Base-by-base conservation (phyloP, 2,329 filamentous ascomycete species). In the Apiospora hydei region DNA sequence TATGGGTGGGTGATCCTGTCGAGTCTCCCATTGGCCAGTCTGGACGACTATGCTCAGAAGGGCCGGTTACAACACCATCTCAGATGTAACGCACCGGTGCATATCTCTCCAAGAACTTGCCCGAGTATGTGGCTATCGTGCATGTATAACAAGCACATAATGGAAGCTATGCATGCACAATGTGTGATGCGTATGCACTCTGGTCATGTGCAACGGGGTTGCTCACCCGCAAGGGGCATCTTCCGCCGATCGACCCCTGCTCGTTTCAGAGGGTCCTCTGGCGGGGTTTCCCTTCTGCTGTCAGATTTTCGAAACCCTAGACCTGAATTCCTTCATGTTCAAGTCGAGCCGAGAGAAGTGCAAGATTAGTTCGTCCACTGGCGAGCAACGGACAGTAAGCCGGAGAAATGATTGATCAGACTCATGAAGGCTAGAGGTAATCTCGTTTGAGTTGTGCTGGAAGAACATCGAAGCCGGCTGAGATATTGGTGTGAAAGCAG, bases 51-150 rank as follows among this genome's bases (percentile, higher is more conserved):
- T 24, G 7, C 24, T 6, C 47, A 51, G 24, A 24, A 51, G 47
- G 47, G 47, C 57, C 34, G 34, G 57, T 41, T 14, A 64, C 57
- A 64, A 64, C 57, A 64, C 57, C 57, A 64, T n/a, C 21, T 41
- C 57, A 41, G 6, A n/a, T 41, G 57, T 64, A 64, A 64, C 57
- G 18, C 57, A 41, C 4, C 18, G n/a, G 10, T 34, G 21, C 18
- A 34, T 64, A 41, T 64, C 34, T n/a, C 57, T n/a, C 57, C 34
- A 41, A 30, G 26, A 30, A 30, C 26, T 30, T 30, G 26, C 26
- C 26, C 26, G 3, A 64, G 10, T n/a, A 38, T 34, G 30, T 34
- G 51, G 16, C 26, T 7, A 26, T 5, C 7, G 30, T 41, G 57
- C 57, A 61, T 61, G 57, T 38, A 64, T 64, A 64, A 64, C 34